These are phyloP conservation scores for Cucurbitaria berberidis DNA, from an alignment of 2,329 filamentous ascomycete species.

Conservation along the genomic window DNA sequence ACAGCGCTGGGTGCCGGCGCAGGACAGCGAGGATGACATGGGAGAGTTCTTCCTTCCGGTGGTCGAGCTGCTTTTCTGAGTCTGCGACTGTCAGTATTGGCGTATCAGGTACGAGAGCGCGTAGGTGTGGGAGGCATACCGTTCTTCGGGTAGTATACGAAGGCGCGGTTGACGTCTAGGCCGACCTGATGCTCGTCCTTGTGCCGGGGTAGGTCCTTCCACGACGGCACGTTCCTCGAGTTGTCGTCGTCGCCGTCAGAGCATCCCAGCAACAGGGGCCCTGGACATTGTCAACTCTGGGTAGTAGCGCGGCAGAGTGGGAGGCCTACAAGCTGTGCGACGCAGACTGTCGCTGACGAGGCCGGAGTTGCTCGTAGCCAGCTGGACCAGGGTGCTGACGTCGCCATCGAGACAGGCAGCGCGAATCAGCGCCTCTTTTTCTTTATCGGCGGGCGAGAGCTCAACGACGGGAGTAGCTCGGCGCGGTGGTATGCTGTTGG, in stretches of 20 bases:
- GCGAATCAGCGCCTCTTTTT: conserved; percentile 44
- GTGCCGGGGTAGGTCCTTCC: conserved; percentile 74
- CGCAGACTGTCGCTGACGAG: conserved; percentile 64
- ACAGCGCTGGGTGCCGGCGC: conserved; percentile 79
- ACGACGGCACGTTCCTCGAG: conserved; percentile 46
- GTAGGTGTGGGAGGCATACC: conserved; percentile 58
- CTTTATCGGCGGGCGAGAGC: conserved; percentile 31
- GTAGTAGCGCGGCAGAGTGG: conserved; percentile 1
- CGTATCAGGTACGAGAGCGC: too few relatives aligned
- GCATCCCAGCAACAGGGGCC: conserved; percentile 64
- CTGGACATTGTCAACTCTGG: conserved; percentile 51
- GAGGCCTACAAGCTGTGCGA: conserved; percentile 73
- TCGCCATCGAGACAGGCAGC: conserved; percentile 52
- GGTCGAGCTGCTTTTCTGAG: conserved; percentile 70
- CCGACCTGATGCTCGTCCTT: conserved; percentile 88
- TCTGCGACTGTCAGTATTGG: conserved; percentile 60
- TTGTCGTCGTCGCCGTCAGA: conserved; percentile 12
- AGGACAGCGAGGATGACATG: conserved; percentile 81
- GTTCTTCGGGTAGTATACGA: conserved; percentile 85
- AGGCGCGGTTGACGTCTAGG: conserved; percentile 93
- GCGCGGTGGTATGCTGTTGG: conserved; percentile 29
- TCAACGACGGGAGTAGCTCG: conserved; percentile 18
- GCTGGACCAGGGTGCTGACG: conserved; percentile 47
- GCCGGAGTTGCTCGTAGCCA: conserved; percentile 54
- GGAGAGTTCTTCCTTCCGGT: conserved; percentile 77